Evolutionary conservation across 192 early-diverging fungal genomes (phyloP).

Genomic region (Rhizophlyctis rosea): DNA sequence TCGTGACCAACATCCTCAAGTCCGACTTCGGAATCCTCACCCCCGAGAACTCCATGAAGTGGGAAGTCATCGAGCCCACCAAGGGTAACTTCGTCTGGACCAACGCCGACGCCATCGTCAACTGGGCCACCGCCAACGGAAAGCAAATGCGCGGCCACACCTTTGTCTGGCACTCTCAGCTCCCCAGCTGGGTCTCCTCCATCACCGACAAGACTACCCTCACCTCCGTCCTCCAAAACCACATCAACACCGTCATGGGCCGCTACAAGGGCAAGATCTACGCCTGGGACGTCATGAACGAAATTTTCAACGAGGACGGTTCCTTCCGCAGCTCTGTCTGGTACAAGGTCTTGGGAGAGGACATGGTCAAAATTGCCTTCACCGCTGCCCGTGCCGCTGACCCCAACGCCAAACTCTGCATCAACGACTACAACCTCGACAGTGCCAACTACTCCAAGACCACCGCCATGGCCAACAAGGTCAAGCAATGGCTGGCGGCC

Average conservation of each 20-base stretch:
- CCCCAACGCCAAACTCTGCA: conserved; percentile 33
- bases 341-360: conserved; percentile 16
- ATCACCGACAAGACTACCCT: conserved; percentile 6
- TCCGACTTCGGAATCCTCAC: too few relatives aligned
- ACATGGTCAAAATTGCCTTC: conserved; percentile 25
- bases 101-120: conserved; percentile 3
- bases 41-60: too few relatives aligned
- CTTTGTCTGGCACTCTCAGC: too few relatives aligned
- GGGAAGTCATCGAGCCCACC: conserved; percentile 14
- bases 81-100: conserved; percentile 14
- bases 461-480: conserved; percentile 24
- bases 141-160: conserved; percentile 18
- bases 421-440: conserved; percentile 30
- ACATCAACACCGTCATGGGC: conserved; percentile 5
- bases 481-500: conserved; percentile 12
- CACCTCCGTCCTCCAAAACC: conserved; percentile 10
- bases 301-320: conserved; percentile 17
- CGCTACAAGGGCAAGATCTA: conserved; percentile 13
- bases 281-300: conserved; percentile 1
- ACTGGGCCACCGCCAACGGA: conserved; percentile 8
- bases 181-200: conserved; percentile 10
- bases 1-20: too few relatives aligned
- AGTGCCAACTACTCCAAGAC: conserved; percentile 25
- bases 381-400: conserved; percentile 30
- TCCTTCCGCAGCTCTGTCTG: conserved; percentile 24